Evolutionary conservation across 768 basidiomycete species (phyloP), one percentile per base, ranked within the genome.

Genomic region (Neoboletus magnificus): DNA sequence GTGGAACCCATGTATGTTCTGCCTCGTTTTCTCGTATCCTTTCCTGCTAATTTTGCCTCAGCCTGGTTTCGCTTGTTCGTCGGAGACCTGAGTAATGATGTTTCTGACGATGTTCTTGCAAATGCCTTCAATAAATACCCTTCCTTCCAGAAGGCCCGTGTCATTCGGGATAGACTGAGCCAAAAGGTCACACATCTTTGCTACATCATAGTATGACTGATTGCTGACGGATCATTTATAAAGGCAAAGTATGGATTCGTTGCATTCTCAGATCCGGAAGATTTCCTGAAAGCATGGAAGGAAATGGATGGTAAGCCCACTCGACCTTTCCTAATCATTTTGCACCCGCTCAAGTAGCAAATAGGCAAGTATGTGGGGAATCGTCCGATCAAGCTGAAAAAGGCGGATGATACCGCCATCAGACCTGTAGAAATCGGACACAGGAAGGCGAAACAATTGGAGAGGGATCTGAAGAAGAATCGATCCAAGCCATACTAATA

Each of bases 1-100:
- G 64, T 99, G 97, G 97, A 97, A 93, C 75, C 90, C 96, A 50
- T 84, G 95, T 97, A 67, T 62, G 91, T 79, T 10, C 18, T 29
- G 4, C 35, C 37, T 36, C 18, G 13, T n/a, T 45, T 35, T 25
- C 11, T 43, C 35, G 33, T 9, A 2, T 23, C 15, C 11, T 42
- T 45, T 2, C 9, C 36, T 7, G 62, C 59, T 62, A 30, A 64
- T 29, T 1, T 41, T 42, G 40, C 41, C 53, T 39, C 13, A 96
- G 94, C 91, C 15, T 98, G 95, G 95, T 99, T 96, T 76, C 85
- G 97, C 29, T 76, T 99, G 40, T 99, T 99, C 66, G 94, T 98
- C 22, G 97, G 97, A 40, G 96, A 99, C 72, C 81, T 98, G 35
- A 96, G 94, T 65, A 98, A 98, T 68, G 97, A 98, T 73, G 94